phyloP scores from a whole-genome alignment of 2,329 filamentous ascomycete genomes.

The Aspergillus bombycis region DNA sequence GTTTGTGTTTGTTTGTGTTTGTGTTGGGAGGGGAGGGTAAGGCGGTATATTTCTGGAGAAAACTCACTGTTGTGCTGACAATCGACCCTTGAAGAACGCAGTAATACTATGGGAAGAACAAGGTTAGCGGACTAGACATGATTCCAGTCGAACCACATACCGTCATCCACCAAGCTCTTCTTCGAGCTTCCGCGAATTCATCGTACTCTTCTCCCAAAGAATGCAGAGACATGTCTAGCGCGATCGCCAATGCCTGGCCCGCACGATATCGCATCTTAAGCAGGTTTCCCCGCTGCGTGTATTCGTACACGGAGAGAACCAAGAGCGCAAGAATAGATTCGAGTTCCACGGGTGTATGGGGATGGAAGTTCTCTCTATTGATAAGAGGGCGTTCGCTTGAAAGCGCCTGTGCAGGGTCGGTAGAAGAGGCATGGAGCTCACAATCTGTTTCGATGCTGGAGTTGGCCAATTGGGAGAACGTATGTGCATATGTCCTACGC shows the following conservation, averaged over 20 bases:
- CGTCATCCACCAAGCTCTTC: conserved; percentile 54
- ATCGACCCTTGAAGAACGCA: conserved; percentile 50
- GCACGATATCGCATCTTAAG: conserved; percentile 51
- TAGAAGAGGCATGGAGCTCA: conserved; percentile 45
- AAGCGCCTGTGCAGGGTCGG: conserved; percentile 45
- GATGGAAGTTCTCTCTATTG: conserved; percentile 42
- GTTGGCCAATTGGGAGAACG: conserved; percentile 43
- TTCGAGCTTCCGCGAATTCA: conserved; percentile 44
- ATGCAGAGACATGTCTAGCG: conserved; percentile 49
- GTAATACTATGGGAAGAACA: conserved; percentile 39
- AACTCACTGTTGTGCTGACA: conserved; percentile 46
- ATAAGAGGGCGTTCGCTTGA: conserved; percentile 34
- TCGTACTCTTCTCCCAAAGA: conserved; percentile 36
- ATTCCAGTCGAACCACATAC: conserved; percentile 29
- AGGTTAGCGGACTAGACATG: neutral
- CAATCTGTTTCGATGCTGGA: conserved; percentile 46
- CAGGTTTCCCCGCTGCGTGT: conserved; percentile 49
- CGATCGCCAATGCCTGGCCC: conserved; percentile 47
- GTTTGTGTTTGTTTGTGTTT: no score
- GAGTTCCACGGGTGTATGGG: conserved; percentile 43
- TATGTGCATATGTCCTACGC: conserved; percentile 44
- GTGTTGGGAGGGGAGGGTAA: neutral
- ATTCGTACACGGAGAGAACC: conserved; percentile 50
- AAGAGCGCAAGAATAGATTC: conserved; percentile 46
- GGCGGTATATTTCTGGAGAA: neutral